Conservation (phyloP, 495 filamentous ascomycete species). For the Penicillium daleae region DNA sequence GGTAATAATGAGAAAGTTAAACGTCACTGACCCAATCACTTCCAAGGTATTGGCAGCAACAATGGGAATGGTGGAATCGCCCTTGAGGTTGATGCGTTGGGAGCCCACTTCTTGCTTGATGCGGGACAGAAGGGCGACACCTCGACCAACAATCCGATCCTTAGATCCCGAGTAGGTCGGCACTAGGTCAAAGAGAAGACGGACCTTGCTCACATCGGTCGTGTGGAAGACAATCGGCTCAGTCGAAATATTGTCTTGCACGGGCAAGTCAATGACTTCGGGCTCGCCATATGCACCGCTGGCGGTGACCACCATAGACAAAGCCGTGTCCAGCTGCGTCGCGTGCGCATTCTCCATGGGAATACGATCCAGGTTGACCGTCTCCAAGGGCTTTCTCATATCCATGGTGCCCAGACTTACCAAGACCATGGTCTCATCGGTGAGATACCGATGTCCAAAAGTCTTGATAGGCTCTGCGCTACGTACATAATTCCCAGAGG, state of each 20-base stretch:
- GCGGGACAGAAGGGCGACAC: constrained; percentile 84
- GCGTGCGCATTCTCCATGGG: constrained; percentile 84
- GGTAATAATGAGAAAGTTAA: constrained; percentile 95
- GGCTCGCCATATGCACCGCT: constrained; percentile 83
- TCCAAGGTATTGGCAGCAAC: constrained; percentile 79
- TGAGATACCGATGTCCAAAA: constrained; percentile 95
- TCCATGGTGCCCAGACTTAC: constrained; percentile 96
- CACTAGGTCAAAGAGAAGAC: constrained; percentile 91
- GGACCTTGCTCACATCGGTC: constrained; percentile 75
- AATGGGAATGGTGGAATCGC: constrained; percentile 92
- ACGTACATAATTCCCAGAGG: constrained; percentile 43
- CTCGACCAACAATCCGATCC: constrained; percentile 87
- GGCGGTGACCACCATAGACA: constrained; percentile 92
- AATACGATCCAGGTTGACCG: constrained; percentile 88
- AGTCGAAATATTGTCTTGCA: constrained; percentile 90
- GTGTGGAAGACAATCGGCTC: constrained; percentile 90
- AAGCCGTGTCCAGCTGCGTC: constrained; percentile 89
- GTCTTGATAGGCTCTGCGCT: constrained; percentile 80
- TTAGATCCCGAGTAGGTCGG: constrained; percentile 95
- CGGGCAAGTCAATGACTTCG: constrained; percentile 86
- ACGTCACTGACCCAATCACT: constrained; percentile 90
- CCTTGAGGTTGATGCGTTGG: constrained; percentile 83
- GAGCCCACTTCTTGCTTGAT: constrained; percentile 80
- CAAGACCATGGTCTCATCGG: constrained; percentile 82
- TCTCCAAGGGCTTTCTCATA: constrained; percentile 74